These are phyloP conservation scores for Trametes meyenii DNA, from an alignment of 768 basidiomycete genomes.

Conservation along the genomic window DNA sequence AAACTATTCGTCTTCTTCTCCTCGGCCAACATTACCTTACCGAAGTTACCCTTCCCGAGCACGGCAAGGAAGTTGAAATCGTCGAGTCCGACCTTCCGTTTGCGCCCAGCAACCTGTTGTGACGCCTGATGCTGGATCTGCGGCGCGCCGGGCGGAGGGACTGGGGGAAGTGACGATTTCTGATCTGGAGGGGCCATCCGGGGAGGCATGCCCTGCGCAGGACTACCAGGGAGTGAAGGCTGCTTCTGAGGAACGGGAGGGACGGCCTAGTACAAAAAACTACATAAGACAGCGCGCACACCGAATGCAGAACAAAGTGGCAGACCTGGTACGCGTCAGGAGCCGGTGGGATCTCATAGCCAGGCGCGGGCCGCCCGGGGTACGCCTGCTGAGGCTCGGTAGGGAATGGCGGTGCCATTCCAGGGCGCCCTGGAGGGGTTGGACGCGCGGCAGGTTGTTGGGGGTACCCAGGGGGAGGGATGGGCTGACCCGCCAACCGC, in stretches of 20 bases:
- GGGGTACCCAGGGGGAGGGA: slow-evolving; percentile 14
- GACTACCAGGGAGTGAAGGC: slow-evolving; percentile 25
- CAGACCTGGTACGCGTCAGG: slow-evolving; percentile 43
- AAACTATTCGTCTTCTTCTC: slow-evolving; percentile 89
- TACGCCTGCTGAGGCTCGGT: slow-evolving; percentile 39
- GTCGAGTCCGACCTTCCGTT: slow-evolving; percentile 92
- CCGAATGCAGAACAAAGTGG: slow-evolving; percentile 14
- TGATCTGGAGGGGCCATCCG: slow-evolving; percentile 29
- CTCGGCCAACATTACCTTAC: slow-evolving; percentile 99
- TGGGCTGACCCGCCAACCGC: slow-evolving; percentile 12
- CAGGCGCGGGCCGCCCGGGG: slow-evolving; percentile 39
- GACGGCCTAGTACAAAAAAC: background rate
- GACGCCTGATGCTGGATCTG: slow-evolving; percentile 42
- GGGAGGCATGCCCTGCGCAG: slow-evolving; percentile 15
- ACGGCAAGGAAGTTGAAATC: slow-evolving; percentile 99
- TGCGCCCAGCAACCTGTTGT: slow-evolving; percentile 45
- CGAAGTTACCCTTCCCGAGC: slow-evolving; percentile 98
- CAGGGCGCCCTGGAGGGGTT: slow-evolving; percentile 47
- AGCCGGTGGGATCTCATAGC: slow-evolving; percentile 33
- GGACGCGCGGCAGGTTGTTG: slow-evolving; percentile 34
- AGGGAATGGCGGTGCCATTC: slow-evolving; percentile 49
- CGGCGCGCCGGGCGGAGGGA: slow-evolving; percentile 28
- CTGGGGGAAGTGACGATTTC: slow-evolving; percentile 31
- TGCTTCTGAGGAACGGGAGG: slow-evolving; percentile 35
- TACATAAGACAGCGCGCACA: slow-evolving; percentile 10